Base-by-base conservation (phyloP, 2,329 filamentous ascomycete genomes). In the Dryadomyces sulphureus region DNA sequence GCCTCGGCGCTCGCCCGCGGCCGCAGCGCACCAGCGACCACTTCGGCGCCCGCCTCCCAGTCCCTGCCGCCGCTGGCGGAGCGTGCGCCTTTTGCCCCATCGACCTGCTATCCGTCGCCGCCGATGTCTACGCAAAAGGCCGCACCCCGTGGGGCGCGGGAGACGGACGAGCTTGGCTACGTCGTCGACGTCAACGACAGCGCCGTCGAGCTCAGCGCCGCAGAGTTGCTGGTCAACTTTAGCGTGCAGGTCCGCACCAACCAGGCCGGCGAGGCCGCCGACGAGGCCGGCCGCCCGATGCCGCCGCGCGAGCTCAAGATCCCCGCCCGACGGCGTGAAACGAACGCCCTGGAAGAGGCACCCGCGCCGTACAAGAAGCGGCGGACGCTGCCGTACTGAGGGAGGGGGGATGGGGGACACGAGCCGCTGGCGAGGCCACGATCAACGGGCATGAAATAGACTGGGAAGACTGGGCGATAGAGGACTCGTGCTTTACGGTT, bases 211-310 rank as follows among this genome's bases (percentile, higher is more conserved):
- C 20, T 46, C 17, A 24, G 41, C 24, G 47, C 47, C 1, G 50
- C 50, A 3, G 44, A 44, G 39, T 27, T 49, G 43, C 45, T 52
- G 17, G 47, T 50, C 21, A 44, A 45, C 17, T 45, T 50, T 17
- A 19, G 48, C 22, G 43, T 16, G 3, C 36, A 45, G 21, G 32
- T 21, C 16, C 36, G 30, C 11, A 8, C 20, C 42, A 25, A 24
- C 14, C 12, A 25, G 24, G 16, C 27, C 39, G 20, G 14, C 9
- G 16, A 12, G 22, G 21, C 4, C 14, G 24, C 16, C 38, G 20
- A 20, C 20, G 38, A 21, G n/a, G 19, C 7, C 38, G 20, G 20
- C 38, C 9, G 19, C 5, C 5, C 48, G 12, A 30, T 32, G 27
- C 27, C 9, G 5, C 6, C 16, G 27, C 27, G 27, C 27, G 4